phyloP scores from a whole-genome alignment of 2,329 filamentous ascomycete genomes.

The Aureobasidium sp. region DNA sequence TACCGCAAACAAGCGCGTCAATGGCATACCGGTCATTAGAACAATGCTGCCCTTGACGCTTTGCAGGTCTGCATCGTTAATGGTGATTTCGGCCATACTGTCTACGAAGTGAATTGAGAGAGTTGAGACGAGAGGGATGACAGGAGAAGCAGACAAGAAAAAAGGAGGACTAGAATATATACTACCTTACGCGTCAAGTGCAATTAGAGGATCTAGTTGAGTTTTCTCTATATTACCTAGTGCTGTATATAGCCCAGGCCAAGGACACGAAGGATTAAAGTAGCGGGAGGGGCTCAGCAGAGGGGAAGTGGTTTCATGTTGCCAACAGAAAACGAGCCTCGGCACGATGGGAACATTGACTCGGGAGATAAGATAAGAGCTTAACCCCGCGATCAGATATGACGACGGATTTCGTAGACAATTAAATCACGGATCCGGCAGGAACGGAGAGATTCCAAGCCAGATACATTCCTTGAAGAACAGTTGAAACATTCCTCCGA shows the following conservation, averaged over 20 bases:
- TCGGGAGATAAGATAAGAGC: not conserved
- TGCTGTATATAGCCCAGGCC: not conserved
- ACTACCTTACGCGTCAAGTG: not conserved
- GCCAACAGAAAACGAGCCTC: not conserved
- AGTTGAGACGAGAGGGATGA: not conserved
- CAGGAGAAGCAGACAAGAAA: not conserved
- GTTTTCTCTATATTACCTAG: not conserved
- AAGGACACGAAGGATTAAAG: not conserved
- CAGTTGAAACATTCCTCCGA: not conserved
- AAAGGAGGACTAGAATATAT: not conserved
- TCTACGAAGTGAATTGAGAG: not conserved
- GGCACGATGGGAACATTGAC: not conserved
- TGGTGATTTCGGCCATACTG: slow-evolving; percentile 5
- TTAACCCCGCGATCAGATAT: slow-evolving; percentile 1
- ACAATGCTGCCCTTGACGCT: not conserved
- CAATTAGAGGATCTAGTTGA: not conserved
- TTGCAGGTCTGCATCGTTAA: slow-evolving; percentile 42
- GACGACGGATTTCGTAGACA: not conserved
- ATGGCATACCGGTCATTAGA: not conserved
- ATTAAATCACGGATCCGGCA: not conserved
- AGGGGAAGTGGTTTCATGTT: not conserved
- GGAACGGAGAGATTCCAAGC: not conserved
- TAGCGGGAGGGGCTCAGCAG: not conserved
- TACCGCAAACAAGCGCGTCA: slow-evolving; percentile 11
- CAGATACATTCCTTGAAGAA: not conserved